Evolutionary conservation across 306 rosid genomes (phyloP).

Genomic region (Fagus crenata): DNA sequence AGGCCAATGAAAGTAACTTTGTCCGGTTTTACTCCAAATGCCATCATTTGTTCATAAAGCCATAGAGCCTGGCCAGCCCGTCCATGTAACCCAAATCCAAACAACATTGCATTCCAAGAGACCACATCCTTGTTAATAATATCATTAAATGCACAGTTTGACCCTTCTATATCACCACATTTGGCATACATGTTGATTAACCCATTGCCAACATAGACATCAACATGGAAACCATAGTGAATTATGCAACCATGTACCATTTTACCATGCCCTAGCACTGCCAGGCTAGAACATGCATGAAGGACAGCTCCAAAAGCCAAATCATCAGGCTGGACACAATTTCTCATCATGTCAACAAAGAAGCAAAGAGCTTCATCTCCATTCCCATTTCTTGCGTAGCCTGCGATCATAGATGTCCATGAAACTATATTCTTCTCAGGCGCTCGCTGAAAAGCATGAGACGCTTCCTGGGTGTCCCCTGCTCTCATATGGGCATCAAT

Average conservation of each 20-base stretch:
- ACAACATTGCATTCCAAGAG: slow-evolving; percentile 80
- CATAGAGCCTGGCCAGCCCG: slow-evolving; percentile 43
- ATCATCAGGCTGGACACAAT: slow-evolving; percentile 57
- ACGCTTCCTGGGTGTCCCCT: slow-evolving; percentile 57
- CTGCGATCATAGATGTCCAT: slow-evolving; percentile 79
- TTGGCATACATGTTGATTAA: slow-evolving; percentile 79
- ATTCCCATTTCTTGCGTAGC: slow-evolving; percentile 61
- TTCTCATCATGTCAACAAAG: slow-evolving; percentile 61
- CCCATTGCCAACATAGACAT: slow-evolving; percentile 59
- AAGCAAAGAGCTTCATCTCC: slow-evolving; percentile 63
- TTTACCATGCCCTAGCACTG: slow-evolving; percentile 53
- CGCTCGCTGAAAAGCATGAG: slow-evolving; percentile 59
- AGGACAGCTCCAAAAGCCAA: slow-evolving; percentile 67
- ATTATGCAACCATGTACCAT: slow-evolving; percentile 59
- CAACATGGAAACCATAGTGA: slow-evolving; percentile 44
- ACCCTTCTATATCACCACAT: slow-evolving; percentile 65
- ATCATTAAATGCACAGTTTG: slow-evolving; percentile 44
- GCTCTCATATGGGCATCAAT: slow-evolving; percentile 76
- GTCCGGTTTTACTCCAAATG: slow-evolving; percentile 59
- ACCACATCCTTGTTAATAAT: slow-evolving; percentile 60
- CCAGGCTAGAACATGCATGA: slow-evolving; percentile 76
- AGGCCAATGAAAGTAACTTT: slow-evolving; percentile 74
- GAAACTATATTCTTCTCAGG: slow-evolving; percentile 67
- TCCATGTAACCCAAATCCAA: slow-evolving; percentile 72
- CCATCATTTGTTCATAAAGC: slow-evolving; percentile 55